Conservation (phyloP, 1,139 yeast genomes). For the Blastobotrys persicus region DNA sequence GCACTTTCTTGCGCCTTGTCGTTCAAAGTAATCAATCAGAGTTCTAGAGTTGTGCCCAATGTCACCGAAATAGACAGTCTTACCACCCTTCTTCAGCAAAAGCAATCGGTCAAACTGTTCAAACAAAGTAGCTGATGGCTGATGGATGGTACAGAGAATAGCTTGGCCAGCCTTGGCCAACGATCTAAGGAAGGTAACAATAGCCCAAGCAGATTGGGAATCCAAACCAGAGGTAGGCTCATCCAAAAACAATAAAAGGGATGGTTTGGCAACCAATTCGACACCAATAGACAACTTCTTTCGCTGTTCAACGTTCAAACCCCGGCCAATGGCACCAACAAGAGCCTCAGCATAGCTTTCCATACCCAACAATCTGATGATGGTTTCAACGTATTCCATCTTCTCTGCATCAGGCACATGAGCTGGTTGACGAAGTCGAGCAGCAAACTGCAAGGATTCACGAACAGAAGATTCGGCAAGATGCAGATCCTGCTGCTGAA, state of each 20-base stretch:
- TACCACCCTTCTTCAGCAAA: constrained; percentile 53
- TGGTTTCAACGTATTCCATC: constrained; percentile 57
- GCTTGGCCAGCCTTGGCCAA: constrained; percentile 58
- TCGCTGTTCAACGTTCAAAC: constrained; percentile 64
- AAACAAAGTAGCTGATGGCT: constrained; percentile 56
- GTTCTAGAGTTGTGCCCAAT: constrained; percentile 54
- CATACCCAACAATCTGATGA: constrained; percentile 57
- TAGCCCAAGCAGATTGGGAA: constrained; percentile 59
- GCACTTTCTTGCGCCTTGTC: constrained; percentile 50
- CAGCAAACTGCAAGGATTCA: constrained; percentile 60
- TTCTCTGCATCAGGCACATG: constrained; percentile 50
- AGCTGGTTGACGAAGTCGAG: constrained; percentile 55
- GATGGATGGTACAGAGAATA: constrained; percentile 56
- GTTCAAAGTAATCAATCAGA: constrained; percentile 55
- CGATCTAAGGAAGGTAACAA: constrained; percentile 50
- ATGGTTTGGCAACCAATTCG: constrained; percentile 56
- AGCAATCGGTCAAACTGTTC: constrained; percentile 53
- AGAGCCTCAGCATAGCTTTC: constrained; percentile 60
- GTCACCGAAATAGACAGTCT: constrained; percentile 66
- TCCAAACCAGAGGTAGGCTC: constrained; percentile 62
- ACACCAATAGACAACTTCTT: constrained; percentile 66
- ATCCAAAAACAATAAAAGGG: constrained; percentile 51
- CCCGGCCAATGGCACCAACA: constrained; percentile 57
- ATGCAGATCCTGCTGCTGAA: constrained; percentile 65
- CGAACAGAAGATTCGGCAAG: constrained; percentile 57